Base-by-base conservation (phyloP, 116 monocot species). In the Phalaenopsis hybrid region DNA sequence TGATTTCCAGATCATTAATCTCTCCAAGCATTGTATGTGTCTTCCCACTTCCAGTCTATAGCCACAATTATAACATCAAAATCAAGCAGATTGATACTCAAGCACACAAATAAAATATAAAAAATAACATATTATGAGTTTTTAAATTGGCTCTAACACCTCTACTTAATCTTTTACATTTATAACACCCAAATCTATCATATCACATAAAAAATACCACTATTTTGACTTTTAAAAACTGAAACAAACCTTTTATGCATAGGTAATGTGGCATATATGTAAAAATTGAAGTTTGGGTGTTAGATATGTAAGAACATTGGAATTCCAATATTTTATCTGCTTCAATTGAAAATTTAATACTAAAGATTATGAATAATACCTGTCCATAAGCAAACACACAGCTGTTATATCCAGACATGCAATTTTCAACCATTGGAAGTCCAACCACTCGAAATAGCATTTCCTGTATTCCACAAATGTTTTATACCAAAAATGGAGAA, bases 331-430 rank as follows among this genome's bases (percentile, higher is more conserved):
- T 4, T 73, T 34, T 41, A 73, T 41, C 2, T 41, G 4, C 15
- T 34, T 73, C 16, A 73, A 45, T 13, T 21, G n/a, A 77, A 76
- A 76, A 1, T n/a, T 75, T 6, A 6, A 45, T 75, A n/a, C 15
- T 4, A 3, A 77, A 52, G 49, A 12, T 50, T 50, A 50, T 77
- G 52, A 25, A 23, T 52, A 25, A 44, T 83, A 97, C 97, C 91
- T 97, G 97, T 9, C 94, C 97, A 88, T 94, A 97, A 74, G 97
- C 97, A 89, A 97, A 97, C 79, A 97, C 87, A 78, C 97, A 97
- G 51, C 97, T 94, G 79, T 97, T 94, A 89, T 97, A 97, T 63
- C 97, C 97, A 75, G 97, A 92, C 81, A 97, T 89, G 63, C 97
- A 97, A 82, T 97, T 97, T 85, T 97, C 97, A 78, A 97, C 89